Evolutionary conservation across 139 green algal species (phyloP), one percentile per base, ranked within the genome.

Genomic region (Closterium sp.): DNA sequence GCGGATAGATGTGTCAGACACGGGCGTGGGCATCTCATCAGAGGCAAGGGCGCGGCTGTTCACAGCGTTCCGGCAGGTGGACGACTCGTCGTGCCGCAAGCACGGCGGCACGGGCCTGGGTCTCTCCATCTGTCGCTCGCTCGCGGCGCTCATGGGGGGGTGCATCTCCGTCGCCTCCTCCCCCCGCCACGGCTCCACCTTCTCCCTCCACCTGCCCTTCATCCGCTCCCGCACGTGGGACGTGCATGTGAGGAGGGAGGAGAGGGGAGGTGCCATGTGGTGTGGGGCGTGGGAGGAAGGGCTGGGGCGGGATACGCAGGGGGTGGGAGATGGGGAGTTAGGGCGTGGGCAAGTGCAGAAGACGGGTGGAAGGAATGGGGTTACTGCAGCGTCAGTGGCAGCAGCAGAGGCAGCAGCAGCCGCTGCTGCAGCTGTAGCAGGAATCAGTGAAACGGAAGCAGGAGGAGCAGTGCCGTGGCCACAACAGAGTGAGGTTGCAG

Each of bases 41-140:
- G 92, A 91, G 24, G 45, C 32, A 21, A 89, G 91, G 31, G 22
- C 30, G 28, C 87, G 87, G 6, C 86, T 96, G 45, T 96, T 96
- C 92, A 62, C 87, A 27, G 32, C 45, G 10, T 89, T 86, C 30
- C 62, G 94, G 32, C 95, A 97, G 95, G 96, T 95, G 89, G 96
- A 97, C 94, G 96, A 96, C 94, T 95, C 87, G n/a, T 94, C 94
- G 1, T 96, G 94, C 10, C 94, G 96, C 92, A 95, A 96, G 86
- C 97, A 97, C 91, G 96, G 96, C 32, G 96, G 97, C 24, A 97
- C 96, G 22, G 96, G 96, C 10, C 93, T 97, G 84, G 96, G 96
- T 38, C 89, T 97, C 7, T 29, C 34, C 90, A 79, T 93, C 85
- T 90, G n/a, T 86, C 85, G 84, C 28, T 42, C 29, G 70, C 90